These are phyloP conservation scores for Sinapis alba DNA, from an alignment of 441 rosid species.

Conservation along the genomic window DNA sequence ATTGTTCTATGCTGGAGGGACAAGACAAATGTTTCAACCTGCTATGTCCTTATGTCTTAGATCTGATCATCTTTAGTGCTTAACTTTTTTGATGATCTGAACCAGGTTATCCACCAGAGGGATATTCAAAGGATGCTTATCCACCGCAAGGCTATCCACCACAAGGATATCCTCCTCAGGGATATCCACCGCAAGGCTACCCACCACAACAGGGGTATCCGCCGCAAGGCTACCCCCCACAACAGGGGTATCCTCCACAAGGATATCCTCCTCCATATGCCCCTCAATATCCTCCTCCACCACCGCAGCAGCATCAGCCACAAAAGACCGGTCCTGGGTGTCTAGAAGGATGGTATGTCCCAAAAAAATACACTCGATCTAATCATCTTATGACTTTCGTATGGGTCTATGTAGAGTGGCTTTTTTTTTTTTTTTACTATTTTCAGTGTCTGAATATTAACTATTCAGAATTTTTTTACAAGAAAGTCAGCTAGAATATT, in stretches of 20 bases:
- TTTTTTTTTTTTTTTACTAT: too few relatives aligned
- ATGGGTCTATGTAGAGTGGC: background rate
- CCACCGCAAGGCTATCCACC: slow-evolving; percentile 83
- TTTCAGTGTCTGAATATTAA: too few relatives aligned
- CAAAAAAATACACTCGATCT: background rate
- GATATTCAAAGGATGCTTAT: slow-evolving; percentile 76
- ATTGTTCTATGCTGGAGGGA: too few relatives aligned
- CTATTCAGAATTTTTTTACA: too few relatives aligned
- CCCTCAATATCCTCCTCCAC: slow-evolving; percentile 40
- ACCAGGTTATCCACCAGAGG: slow-evolving; percentile 83
- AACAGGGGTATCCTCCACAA: slow-evolving; percentile 51
- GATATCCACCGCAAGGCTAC: slow-evolving; percentile 51
- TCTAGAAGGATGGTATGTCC: slow-evolving; percentile 75
- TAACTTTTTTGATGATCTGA: background rate
- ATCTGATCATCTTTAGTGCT: background rate
- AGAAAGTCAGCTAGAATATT: slow-evolving; percentile 17
- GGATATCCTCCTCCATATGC: slow-evolving; percentile 39
- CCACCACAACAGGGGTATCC: slow-evolving; percentile 61
- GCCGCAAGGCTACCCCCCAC: slow-evolving; percentile 76
- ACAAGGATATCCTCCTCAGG: slow-evolving; percentile 60
- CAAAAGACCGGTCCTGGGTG: slow-evolving; percentile 42
- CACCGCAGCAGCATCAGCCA: slow-evolving; percentile 34
- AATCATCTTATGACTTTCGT: background rate
- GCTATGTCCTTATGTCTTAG: background rate
- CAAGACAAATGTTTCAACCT: too few relatives aligned